Percentiles rank a stretch among this genome's conserved stretches.
Evolutionary conservation across 164 flowering plant species (phyloP).

Genomic region (Dillenia suffruticosa): DNA sequence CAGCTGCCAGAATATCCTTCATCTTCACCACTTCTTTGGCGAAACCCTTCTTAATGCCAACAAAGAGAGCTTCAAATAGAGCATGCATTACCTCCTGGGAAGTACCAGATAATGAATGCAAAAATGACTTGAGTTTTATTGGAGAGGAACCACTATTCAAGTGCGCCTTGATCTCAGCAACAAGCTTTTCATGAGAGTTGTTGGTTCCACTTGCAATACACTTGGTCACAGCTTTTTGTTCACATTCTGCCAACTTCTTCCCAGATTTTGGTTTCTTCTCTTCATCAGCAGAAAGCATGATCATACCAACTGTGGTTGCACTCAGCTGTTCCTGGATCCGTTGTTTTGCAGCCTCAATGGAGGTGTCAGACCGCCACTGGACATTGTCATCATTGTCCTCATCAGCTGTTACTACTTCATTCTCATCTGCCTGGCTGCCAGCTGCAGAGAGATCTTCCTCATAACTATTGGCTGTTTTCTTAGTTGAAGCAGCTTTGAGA

Average conservation of each 20-base stretch:
- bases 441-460: constrained; percentile 56
- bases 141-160: constrained; percentile 43
- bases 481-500: constrained; percentile 27
- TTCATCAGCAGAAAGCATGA: constrained; percentile 52
- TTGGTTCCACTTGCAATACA: not conserved
- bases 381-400: constrained; percentile 45
- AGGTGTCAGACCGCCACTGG: constrained; percentile 83
- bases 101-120: constrained; percentile 33
- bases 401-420: constrained; percentile 22
- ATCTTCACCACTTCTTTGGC: constrained; percentile 55
- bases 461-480: constrained; percentile 48
- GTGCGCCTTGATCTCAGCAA: constrained; percentile 27
- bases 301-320: constrained; percentile 74
- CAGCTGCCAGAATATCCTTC: constrained; percentile 46
- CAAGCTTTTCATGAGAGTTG: constrained; percentile 21
- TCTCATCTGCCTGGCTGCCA: constrained; percentile 49
- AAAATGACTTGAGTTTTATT: constrained; percentile 25
- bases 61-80: constrained; percentile 51
- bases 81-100: constrained; percentile 42
- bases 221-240: constrained; percentile 17
- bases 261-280: constrained; percentile 24
- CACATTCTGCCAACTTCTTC: constrained; percentile 12
- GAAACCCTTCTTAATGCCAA: constrained; percentile 52
- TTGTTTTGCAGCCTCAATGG: constrained; percentile 57
- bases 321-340: constrained; percentile 75